Percentiles rank a stretch among this genome's conserved stretches.
Evolutionary conservation across 371 early-diverging fungal species (phyloP).

Genomic region (Coemansia sp.): DNA sequence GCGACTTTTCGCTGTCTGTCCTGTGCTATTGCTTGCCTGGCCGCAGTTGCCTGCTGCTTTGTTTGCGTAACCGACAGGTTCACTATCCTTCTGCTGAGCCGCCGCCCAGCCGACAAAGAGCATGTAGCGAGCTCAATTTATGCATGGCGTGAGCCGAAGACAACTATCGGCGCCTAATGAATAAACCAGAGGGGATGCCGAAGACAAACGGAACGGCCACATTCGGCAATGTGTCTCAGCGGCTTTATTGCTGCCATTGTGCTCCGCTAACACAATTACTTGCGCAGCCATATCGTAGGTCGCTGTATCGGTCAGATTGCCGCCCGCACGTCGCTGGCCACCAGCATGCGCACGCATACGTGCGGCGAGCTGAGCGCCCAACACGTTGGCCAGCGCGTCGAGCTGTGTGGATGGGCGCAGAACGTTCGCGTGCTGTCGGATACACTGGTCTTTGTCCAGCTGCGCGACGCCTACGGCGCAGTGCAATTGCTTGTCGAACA

Average conservation of each 20-base stretch:
- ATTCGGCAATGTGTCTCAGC: not conserved
- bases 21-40: not conserved
- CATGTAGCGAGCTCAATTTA: constrained; percentile 12
- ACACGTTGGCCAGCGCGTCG: constrained; percentile 63
- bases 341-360: constrained; percentile 62
- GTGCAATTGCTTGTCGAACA: constrained; percentile 46
- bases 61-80: constrained; percentile 3
- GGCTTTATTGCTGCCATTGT: constrained; percentile 9
- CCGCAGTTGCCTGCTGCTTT: not conserved
- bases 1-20: too few species aligned
- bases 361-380: constrained; percentile 63
- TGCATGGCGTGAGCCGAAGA: constrained; percentile 3
- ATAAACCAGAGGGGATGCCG: not conserved
- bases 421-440: constrained; percentile 52
- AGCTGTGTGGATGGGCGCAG: constrained; percentile 77
- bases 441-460: constrained; percentile 43
- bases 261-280: not conserved
- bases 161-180: not conserved
- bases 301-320: not conserved
- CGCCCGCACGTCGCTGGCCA: constrained; percentile 18
- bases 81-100: not conserved
- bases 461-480: constrained; percentile 46
- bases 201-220: not conserved
- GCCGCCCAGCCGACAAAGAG: not conserved
- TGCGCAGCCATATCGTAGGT: not conserved